Percentiles rank a stretch among this genome's conserved stretches.
Conservation (phyloP, 805 yeast species). For the Ascoidea asiatica region DNA sequence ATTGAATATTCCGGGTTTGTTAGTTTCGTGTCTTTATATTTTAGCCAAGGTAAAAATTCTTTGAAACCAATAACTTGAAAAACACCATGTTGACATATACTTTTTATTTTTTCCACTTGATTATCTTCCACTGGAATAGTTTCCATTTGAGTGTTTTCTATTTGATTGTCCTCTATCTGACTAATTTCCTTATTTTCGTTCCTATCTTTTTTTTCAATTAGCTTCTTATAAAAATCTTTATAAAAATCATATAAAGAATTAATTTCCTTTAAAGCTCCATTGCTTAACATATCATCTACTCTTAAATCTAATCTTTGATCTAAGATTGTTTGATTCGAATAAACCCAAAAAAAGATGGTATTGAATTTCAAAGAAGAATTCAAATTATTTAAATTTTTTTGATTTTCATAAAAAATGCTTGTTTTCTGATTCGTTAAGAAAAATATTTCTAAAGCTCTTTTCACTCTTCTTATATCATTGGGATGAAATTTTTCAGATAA, state of each 20-base stretch:
- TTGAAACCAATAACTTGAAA: conserved; percentile 95
- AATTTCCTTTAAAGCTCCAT: conserved; percentile 64
- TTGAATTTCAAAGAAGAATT: conserved; percentile 40
- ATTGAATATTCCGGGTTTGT: conserved; percentile 4
- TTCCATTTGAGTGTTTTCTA: no score
- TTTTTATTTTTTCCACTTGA: conserved; percentile 16
- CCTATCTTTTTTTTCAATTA: no score
- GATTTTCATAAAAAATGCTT: conserved; percentile 56
- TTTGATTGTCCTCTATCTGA: no score
- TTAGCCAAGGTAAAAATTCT: conserved; percentile 68
- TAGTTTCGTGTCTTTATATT: background rate
- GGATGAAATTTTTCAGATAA: conserved; percentile 84
- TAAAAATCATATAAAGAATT: conserved; percentile 39
- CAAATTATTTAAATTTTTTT: conserved; percentile 25
- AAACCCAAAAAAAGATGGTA: conserved; percentile 73
- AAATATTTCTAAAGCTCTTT: conserved; percentile 72
- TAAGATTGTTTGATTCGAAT: conserved; percentile 44
- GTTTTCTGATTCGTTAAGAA: conserved; percentile 54
- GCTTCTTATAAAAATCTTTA: conserved; percentile 13
- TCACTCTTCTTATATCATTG: conserved; percentile 65
- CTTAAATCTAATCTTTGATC: conserved; percentile 56
- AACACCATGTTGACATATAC: conserved; percentile 58
- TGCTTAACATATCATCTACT: conserved; percentile 70
- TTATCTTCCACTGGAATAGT: no score
- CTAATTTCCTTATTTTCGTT: no score